phyloP scores from a whole-genome alignment of 345 rosid genomes.

The Eucalyptus regnans region DNA sequence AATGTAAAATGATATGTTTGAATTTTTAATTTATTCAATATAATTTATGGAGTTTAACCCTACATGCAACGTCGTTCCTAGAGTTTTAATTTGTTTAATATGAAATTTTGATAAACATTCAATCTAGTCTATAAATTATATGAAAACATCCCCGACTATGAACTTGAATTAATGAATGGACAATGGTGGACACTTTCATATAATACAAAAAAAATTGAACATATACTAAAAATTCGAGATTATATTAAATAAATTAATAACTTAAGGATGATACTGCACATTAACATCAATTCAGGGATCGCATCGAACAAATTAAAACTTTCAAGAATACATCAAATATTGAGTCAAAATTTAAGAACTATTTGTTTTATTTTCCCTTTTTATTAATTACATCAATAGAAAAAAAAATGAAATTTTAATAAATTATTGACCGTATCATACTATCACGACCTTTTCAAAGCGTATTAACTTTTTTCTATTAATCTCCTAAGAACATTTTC shows the following conservation, averaged over 20 bases:
- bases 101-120: rapidly evolving
- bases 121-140: rapidly evolving
- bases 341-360: rapidly evolving
- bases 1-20: rapidly evolving
- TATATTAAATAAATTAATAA: background rate
- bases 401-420: background rate
- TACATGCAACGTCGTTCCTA: rapidly evolving
- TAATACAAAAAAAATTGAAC: background rate
- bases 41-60: rapidly evolving
- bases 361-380: background rate
- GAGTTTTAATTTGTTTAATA: rapidly evolving
- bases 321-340: rapidly evolving
- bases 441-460: background rate
- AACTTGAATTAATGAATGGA: background rate
- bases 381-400: background rate
- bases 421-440: background rate
- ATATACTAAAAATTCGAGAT: rapidly evolving
- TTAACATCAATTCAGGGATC: rapidly evolving
- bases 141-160: background rate
- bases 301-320: rapidly evolving
- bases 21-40: rapidly evolving
- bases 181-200: rapidly evolving
- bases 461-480: background rate
- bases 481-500: background rate
- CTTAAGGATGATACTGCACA: rapidly evolving